Percentiles rank a stretch among this genome's conserved stretches.
phyloP scores from a whole-genome alignment of 768 basidiomycete genomes.

The Auriculariales sp. region DNA sequence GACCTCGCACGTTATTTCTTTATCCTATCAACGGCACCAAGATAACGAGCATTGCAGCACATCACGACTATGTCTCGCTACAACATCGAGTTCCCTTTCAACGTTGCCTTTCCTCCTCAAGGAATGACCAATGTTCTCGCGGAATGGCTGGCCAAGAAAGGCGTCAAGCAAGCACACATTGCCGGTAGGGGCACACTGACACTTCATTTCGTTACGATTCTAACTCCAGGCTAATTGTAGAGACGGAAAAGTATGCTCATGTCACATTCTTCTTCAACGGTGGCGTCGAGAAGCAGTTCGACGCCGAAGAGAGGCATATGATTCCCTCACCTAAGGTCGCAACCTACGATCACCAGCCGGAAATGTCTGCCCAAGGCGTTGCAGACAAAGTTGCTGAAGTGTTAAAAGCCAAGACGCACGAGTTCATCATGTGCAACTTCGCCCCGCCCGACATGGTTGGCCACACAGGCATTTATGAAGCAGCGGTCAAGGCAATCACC shows the following conservation, averaged over 20 bases:
- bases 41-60: constrained; percentile 27
- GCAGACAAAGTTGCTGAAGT: constrained; percentile 88
- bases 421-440: constrained; percentile 97
- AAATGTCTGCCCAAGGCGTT: constrained; percentile 79
- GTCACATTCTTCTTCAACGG: constrained; percentile 99
- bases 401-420: constrained; percentile 49
- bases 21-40: neutral
- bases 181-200: constrained; percentile 37
- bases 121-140: constrained; percentile 89
- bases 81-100: constrained; percentile 82
- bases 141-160: constrained; percentile 74
- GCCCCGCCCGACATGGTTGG: constrained; percentile 98
- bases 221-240: no score
- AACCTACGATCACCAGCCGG: constrained; percentile 83
- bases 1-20: constrained; percentile 41
- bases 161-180: constrained; percentile 74
- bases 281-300: constrained; percentile 85
- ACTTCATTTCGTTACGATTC: neutral
- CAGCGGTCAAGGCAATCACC: constrained; percentile 75
- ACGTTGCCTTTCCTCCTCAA: constrained; percentile 86
- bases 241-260: constrained; percentile 97
- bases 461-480: constrained; percentile 84
- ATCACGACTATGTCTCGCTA: constrained; percentile 93
- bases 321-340: constrained; percentile 87
- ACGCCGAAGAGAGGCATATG: constrained; percentile 70